Conservation (phyloP, 208 protist genomes). For the Trypanosoma boissoni region DNA sequence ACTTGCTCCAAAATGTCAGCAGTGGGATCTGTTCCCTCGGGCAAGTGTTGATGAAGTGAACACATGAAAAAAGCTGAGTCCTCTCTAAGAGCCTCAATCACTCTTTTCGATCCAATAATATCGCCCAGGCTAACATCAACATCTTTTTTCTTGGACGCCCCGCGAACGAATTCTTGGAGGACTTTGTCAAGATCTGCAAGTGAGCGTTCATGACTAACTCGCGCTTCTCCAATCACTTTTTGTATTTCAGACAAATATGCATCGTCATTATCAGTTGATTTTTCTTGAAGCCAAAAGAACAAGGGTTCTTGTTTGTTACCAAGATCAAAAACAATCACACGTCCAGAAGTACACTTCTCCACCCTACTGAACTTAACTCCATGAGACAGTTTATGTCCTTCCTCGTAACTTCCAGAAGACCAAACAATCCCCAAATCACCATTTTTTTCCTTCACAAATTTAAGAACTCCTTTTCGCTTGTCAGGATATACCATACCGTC, state of each 20-base stretch:
- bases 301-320: slow-evolving; percentile 22
- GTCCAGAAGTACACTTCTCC: slow-evolving; percentile 68
- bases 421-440: slow-evolving; percentile 52
- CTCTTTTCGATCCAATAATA: slow-evolving; percentile 44
- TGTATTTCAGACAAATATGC: slow-evolving; percentile 47
- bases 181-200: slow-evolving; percentile 31
- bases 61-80: slow-evolving; percentile 58
- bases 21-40: slow-evolving; percentile 29
- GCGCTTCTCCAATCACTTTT: slow-evolving; percentile 28
- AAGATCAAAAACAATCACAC: slow-evolving; percentile 66
- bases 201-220: background rate
- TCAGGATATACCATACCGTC: slow-evolving; percentile 60
- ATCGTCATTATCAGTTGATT: slow-evolving; percentile 62
- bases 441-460: slow-evolving; percentile 35
- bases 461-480: slow-evolving; percentile 45
- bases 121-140: slow-evolving; percentile 30
- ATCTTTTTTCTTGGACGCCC: background rate
- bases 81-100: slow-evolving; percentile 47
- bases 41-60: slow-evolving; percentile 40
- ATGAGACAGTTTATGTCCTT: slow-evolving; percentile 24
- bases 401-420: slow-evolving; percentile 20
- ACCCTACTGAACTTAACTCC: slow-evolving; percentile 39
- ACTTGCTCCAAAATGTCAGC: slow-evolving; percentile 57
- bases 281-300: slow-evolving; percentile 89
- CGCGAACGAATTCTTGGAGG: slow-evolving; percentile 57